Conservation (phyloP, 768 basidiomycete species). For the Gelatoporia subvermispora region DNA sequence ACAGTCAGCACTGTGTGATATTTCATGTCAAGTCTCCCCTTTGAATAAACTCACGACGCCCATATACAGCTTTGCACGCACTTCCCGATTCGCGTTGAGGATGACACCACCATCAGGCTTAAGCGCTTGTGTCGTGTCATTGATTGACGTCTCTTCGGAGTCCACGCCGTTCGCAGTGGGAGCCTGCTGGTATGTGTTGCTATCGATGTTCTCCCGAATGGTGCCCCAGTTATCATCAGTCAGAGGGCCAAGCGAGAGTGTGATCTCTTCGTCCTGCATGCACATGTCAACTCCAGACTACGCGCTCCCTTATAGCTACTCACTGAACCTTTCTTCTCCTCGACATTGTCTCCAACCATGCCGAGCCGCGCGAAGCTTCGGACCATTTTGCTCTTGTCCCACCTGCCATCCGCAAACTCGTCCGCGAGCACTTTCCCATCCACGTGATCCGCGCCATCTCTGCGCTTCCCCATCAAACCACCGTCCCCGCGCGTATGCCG, state of each 20-base stretch:
- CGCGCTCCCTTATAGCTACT: no score
- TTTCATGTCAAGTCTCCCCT: conserved; percentile 1
- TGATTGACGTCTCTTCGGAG: conserved; percentile 42
- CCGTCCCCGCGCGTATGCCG: conserved; percentile 39
- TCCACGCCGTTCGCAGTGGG: conserved; percentile 5
- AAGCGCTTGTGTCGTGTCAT: conserved; percentile 33
- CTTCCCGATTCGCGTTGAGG: conserved; percentile 62
- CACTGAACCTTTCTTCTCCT: conserved; percentile 27
- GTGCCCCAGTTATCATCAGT: conserved; percentile 39
- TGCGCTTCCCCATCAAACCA: conserved; percentile 33
- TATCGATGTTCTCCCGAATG: conserved; percentile 32
- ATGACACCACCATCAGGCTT: conserved; percentile 38
- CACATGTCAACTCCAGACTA: no score
- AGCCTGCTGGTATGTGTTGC: conserved; percentile 7
- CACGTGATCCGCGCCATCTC: conserved; percentile 29
- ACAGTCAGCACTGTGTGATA: conserved; percentile 5
- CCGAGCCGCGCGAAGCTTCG: conserved; percentile 65
- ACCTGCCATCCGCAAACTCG: conserved; percentile 48
- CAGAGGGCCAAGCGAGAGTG: conserved; percentile 44
- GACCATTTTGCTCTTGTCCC: conserved; percentile 81
- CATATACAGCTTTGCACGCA: conserved; percentile 67
- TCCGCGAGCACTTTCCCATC: conserved; percentile 34
- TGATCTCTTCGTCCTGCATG: conserved; percentile 35
- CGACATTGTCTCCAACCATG: conserved; percentile 24
- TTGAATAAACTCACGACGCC: conserved; percentile 46